These are phyloP conservation scores for Phycomyces blakesleeanus DNA, from an alignment of 192 early-diverging fungal species.

Conservation along the genomic window DNA sequence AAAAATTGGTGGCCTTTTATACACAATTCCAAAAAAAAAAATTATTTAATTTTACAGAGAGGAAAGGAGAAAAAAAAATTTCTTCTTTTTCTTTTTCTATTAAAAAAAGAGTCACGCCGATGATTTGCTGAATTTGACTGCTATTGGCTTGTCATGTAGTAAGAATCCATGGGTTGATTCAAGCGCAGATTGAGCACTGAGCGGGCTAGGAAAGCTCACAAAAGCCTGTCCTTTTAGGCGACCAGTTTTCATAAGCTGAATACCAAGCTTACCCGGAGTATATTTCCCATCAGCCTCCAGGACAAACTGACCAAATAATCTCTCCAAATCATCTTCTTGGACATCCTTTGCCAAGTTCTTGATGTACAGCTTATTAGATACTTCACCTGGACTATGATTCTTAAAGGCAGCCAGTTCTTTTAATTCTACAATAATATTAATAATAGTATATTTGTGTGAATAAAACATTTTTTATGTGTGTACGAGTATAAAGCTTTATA, in stretches of 20 bases:
- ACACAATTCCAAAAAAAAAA: background rate
- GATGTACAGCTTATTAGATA: slow-evolving; percentile 37
- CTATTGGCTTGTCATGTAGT: slow-evolving; percentile 42
- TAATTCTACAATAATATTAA: background rate
- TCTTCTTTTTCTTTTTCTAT: background rate
- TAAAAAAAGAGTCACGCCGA: background rate
- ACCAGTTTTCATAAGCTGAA: slow-evolving; percentile 39
- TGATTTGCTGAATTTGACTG: slow-evolving; percentile 33
- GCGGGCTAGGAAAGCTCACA: slow-evolving; percentile 31
- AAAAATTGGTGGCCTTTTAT: too few relatives aligned
- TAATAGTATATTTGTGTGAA: too few relatives aligned
- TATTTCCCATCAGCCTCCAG: slow-evolving; percentile 2
- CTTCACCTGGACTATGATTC: slow-evolving; percentile 35
- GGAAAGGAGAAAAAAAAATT: slow-evolving; percentile 5
- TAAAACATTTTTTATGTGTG: too few relatives aligned
- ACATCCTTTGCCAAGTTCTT: slow-evolving; percentile 44
- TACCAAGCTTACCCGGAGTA: slow-evolving; percentile 19
- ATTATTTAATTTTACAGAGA: background rate
- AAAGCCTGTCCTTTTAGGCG: slow-evolving; percentile 47
- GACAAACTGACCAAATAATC: slow-evolving; percentile 30
- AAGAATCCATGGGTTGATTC: slow-evolving; percentile 35
- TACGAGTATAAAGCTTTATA: too few relatives aligned
- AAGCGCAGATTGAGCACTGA: slow-evolving; percentile 31
- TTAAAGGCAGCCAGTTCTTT: slow-evolving; percentile 34
- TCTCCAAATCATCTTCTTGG: slow-evolving; percentile 26